Base-by-base conservation (phyloP, 352 stramenopile genomes). In the Stephanocyclus meneghinianus region DNA sequence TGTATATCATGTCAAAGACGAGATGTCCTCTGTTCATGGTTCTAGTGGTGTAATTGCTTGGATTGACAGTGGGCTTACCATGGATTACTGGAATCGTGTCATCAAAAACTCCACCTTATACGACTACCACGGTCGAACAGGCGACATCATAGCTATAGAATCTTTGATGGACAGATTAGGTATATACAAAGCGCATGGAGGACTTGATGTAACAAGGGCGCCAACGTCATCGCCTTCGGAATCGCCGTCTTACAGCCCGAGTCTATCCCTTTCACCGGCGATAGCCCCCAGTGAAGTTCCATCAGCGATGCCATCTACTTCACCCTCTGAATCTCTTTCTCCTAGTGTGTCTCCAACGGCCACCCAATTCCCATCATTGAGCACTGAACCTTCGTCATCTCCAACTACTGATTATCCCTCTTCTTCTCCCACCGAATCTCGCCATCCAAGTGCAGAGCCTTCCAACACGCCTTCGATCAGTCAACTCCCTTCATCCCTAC, bases 1-100 rank as follows among this genome's bases (percentile, higher is more conserved):
- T 69, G 76, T 83, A 11, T 79, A 79, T 35, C 16, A 59, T 11
- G 42, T 83, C 55, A 50, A 56, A 15, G 65, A 76, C 44, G 40
- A 30, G 15, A 51, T 0, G 44, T 18, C 50, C 3, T 18, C 48
- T 37, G 32, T 15, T 6, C n/a, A 29, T 18, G 44, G 51, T 16
- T 29, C 32, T 1, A n/a, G 29, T 51, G 45, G 47, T 18, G 26
- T 21, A 26, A 37, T 69, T 8, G 8, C 30, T 29, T 75, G 69
- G 67, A 40, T 50, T 26, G 53, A 10, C 15, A 56, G 32, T 57
- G 42, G 37, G 7, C 37, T 59, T 9, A 65, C n/a, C 4, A 69
- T 63, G 47, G 35, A 40, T 29, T 7, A 44, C 8, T 70, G 56
- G 48, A 37, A 59, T 50, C 9, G 29, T 62, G 21, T 44, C 53